phyloP scores from a whole-genome alignment of 2,329 filamentous ascomycete species.

The Botrytis squamosa region DNA sequence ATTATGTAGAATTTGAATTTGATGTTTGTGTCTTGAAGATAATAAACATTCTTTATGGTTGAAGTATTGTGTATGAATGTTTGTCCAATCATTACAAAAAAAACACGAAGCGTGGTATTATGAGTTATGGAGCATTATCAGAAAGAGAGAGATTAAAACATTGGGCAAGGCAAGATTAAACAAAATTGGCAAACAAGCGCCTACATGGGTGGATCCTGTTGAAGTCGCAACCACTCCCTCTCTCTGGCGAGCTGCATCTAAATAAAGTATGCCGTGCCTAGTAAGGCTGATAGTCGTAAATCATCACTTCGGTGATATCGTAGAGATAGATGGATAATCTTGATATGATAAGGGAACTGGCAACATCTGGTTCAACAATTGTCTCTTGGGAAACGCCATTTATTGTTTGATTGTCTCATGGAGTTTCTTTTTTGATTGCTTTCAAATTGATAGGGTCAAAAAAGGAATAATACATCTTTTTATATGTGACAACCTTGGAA shows the following conservation, averaged over 20 bases:
- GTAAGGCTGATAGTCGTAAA: constrained; percentile 17
- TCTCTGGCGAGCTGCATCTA: constrained; percentile 2
- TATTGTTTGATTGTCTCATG: constrained; percentile 8
- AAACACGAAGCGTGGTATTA: neutral
- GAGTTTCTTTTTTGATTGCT: neutral
- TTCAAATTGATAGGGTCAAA: neutral
- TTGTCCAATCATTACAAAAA: constrained; percentile 25
- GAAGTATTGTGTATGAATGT: constrained; percentile 27
- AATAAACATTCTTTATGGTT: constrained; percentile 29
- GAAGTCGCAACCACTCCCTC: neutral
- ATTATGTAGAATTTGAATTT: constrained; percentile 17
- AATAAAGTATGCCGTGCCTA: neutral
- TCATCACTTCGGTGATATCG: neutral
- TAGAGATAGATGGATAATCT: neutral
- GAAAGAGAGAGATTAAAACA: constrained; percentile 7
- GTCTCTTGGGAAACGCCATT: neutral
- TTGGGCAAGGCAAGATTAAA: constrained; percentile 5
- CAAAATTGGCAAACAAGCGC: constrained; percentile 21
- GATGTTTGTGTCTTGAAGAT: constrained; percentile 20
- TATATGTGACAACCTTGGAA: neutral
- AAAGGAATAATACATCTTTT: neutral
- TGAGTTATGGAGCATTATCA: constrained; percentile 3
- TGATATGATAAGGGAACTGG: neutral
- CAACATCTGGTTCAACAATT: neutral
- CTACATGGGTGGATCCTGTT: constrained; percentile 6